A percentile compares a stretch with the other conserved stretches of the same genome.
Conservation (phyloP, 2,329 filamentous ascomycete species). For the Colletotrichum phormii region DNA sequence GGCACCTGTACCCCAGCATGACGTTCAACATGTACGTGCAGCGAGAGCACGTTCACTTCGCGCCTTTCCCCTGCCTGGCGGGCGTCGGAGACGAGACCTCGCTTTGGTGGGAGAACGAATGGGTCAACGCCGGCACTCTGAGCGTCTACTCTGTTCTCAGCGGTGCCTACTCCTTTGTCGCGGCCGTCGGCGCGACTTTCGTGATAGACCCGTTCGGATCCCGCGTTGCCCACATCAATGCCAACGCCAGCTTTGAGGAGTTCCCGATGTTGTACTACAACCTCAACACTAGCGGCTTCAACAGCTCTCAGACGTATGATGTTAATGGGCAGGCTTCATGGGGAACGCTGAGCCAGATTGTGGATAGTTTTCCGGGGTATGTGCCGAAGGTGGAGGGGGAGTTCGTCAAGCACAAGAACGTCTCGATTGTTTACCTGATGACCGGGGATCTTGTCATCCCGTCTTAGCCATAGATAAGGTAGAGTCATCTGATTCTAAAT, state of each 20-base stretch:
- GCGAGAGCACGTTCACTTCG: conserved; percentile 14
- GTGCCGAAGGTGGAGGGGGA: conserved; percentile 13
- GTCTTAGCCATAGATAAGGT: background rate
- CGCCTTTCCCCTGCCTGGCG: conserved; percentile 2
- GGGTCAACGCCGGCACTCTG: background rate
- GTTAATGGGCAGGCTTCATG: conserved; percentile 14
- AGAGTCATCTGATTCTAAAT: too few relatives aligned
- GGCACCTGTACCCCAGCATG: conserved; percentile 15
- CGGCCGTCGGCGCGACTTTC: background rate
- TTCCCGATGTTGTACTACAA: conserved; percentile 2
- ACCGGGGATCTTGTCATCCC: background rate
- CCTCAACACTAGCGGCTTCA: conserved; percentile 5
- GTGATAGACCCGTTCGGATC: background rate
- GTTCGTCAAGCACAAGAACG: conserved; percentile 3
- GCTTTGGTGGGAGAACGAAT: conserved; percentile 8
- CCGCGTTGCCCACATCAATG: background rate
- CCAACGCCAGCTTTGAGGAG: conserved; percentile 1
- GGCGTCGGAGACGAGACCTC: background rate
- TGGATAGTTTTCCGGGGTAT: conserved; percentile 17
- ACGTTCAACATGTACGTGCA: conserved; percentile 26
- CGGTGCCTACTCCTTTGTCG: background rate
- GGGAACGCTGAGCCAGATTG: conserved; percentile 14
- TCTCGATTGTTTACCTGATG: background rate
- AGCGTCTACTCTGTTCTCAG: conserved; percentile 11
- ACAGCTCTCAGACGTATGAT: conserved; percentile 2